These are phyloP conservation scores for Pouteria campechiana DNA, from an alignment of 179 eudicot species.

Conservation along the genomic window DNA sequence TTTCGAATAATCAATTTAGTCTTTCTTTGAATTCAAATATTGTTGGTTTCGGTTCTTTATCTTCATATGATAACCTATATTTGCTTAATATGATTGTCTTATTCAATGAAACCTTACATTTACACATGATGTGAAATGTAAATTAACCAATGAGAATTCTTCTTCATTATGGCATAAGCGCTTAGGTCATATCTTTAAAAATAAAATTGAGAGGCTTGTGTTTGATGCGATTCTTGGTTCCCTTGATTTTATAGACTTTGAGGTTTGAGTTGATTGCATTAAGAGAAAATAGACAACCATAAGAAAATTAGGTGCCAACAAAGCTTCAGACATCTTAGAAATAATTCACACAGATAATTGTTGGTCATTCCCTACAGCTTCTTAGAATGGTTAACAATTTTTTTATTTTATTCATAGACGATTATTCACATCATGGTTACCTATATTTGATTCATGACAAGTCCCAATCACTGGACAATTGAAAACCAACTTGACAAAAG, in stretches of 20 bases:
- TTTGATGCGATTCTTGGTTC: not conserved
- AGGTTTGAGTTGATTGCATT: not conserved
- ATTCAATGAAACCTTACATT: no score
- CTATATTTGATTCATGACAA: conserved; percentile 1
- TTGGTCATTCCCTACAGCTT: not conserved
- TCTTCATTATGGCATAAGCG: not conserved
- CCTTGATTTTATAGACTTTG: no score
- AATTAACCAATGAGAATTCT: not conserved
- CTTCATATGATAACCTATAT: conserved; percentile 5
- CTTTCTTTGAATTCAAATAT: no score
- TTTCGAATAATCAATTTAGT: no score
- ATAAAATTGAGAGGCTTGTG: not conserved
- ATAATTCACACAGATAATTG: not conserved
- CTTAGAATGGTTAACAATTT: not conserved
- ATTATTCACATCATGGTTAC: conserved; percentile 3
- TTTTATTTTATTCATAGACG: conserved; percentile 6
- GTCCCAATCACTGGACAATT: not conserved
- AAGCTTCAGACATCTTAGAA: no score
- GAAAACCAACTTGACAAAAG: not conserved
- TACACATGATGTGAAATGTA: no score
- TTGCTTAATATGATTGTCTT: not conserved
- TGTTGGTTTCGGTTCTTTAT: not conserved
- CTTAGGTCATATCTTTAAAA: not conserved
- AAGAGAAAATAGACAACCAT: not conserved
- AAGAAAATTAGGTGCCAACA: no score